Base-by-base conservation (phyloP, 2,329 filamentous ascomycete species). In the Calonectria hawksworthii region DNA sequence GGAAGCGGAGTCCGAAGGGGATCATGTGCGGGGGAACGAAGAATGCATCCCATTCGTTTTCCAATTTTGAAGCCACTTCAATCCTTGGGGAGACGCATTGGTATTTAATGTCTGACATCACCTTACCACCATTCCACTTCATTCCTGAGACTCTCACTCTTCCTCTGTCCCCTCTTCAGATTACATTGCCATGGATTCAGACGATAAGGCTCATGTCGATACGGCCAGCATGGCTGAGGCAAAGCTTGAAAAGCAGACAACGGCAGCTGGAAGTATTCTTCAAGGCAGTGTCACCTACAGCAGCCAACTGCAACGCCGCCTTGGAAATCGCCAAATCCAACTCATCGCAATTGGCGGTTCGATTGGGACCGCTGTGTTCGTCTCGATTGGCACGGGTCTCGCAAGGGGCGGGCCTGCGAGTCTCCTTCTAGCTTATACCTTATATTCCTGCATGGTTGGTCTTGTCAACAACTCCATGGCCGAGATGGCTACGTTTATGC, bases 311-410 rank as follows among this genome's bases (percentile, higher is more conserved):
- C 23, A 68, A 18, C 71, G 71, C 0, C 64, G 41, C n/a, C 38
- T 74, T 14, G 51, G 50, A 28, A 74, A 74, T 23, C 61, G 73
- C 21, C 61, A 89, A 73, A 87, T 90, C 75, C 88, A 89, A 80
- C 80, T 89, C 30, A 89, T 89, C 69, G 88, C 88, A 64, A 86
- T 89, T 76, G 88, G 88, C 9, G 88, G 88, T 11, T 87, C 87
- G 44, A 89, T 90, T 73, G 87, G 87, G 30, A 89, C 87, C 10
- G 73, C 52, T 1, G 28, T 71, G 1, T 71, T 74, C 63, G 34
- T 74, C 11, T 68, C 64, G 41, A 72, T 73, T 73, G 89, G 90
- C 59, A 84, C 84, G 73, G 90, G 89, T n/a, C 79, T 84, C 8
- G 75, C 76, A 30, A 44, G 66, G 1, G 82, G 82, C 23, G 83